Evolutionary conservation across 306 rosid genomes (phyloP), one percentile per base, ranked within the genome.

Genomic region (Pterocarpus macrocarpus): DNA sequence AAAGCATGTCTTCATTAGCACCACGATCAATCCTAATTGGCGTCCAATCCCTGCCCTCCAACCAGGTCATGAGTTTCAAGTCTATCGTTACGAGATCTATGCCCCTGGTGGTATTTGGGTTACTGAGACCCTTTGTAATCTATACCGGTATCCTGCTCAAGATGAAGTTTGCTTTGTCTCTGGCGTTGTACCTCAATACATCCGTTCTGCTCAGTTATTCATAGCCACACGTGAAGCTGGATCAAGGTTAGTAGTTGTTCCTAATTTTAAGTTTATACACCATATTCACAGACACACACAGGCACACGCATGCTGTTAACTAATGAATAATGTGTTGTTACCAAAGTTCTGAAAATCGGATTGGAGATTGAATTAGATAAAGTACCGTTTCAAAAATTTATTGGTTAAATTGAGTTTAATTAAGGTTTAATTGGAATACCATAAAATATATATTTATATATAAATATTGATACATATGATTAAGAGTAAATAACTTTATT

Each of bases 31-130:
- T 7, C 0, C 3, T 14, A 13, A 0, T 3, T 80, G 79, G 79
- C 45, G 4, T 5, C 84, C 84, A 2, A 1, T 0, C 0, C 65
- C 34, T 6, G 32, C 5, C 17, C 83, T 61, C 17, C 71, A 39
- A 35, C 4, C 1, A 0, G 47, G 73, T 3, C 5, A 2, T 1
- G 1, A 2, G 2, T 22, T 49, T 11, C 34, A 3, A 28, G 8
- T 38, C 4, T 80, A 49, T 30, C 73, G 59, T 7, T 71, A 80
- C 8, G 83, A 71, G 72, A 10, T 80, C 22, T 16, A 35, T 62
- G 78, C 83, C 8, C 83, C 78, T 2, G 73, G 83, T 13, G 83
- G 78, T 1, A 63, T 80, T 50, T 80, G 78, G 83, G 56, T 80
- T 14, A 6, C 45, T 62, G 3, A 5, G 5, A 61, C 72, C 3